Conservation (phyloP, 139 green algal genomes). For the Chlamydomonas applanata region DNA sequence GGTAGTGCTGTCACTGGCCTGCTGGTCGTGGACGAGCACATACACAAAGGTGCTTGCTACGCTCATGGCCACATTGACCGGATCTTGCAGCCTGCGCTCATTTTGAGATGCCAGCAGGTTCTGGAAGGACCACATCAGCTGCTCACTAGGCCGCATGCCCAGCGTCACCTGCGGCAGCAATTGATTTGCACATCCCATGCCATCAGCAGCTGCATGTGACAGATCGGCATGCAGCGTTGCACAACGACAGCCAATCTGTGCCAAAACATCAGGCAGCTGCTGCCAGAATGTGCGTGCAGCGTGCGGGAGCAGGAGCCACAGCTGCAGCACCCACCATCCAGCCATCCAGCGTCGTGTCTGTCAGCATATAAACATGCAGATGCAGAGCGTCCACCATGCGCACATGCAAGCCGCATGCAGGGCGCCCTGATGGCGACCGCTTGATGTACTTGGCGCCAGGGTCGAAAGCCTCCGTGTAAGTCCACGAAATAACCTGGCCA, state of each 20-base stretch:
- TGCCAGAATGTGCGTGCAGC: background rate
- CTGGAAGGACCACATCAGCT: conserved; percentile 43
- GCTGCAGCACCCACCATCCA: conserved; percentile 29
- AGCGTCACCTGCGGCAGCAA: conserved; percentile 20
- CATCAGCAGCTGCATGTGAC: background rate
- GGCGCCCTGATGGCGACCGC: background rate
- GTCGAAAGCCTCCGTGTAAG: conserved; percentile 31
- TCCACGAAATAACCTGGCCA: conserved; percentile 5
- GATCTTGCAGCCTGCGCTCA: background rate
- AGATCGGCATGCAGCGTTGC: background rate
- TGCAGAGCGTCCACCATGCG: background rate
- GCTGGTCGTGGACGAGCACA: background rate
- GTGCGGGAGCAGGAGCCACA: too few relatives aligned
- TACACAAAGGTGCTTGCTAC: background rate
- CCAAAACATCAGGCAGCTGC: background rate
- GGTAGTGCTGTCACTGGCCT: background rate
- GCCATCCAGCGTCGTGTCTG: conserved; percentile 26
- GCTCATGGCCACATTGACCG: conserved; percentile 1
- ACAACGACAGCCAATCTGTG: background rate
- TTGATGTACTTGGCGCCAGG: conserved; percentile 31
- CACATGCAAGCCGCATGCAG: conserved; percentile 21
- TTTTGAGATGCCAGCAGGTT: conserved; percentile 13
- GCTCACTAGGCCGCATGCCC: conserved; percentile 33
- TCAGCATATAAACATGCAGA: conserved; percentile 31
- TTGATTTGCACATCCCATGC: background rate